Conservation (phyloP, 75 land plant species). For the Cupressus sempervirens region DNA sequence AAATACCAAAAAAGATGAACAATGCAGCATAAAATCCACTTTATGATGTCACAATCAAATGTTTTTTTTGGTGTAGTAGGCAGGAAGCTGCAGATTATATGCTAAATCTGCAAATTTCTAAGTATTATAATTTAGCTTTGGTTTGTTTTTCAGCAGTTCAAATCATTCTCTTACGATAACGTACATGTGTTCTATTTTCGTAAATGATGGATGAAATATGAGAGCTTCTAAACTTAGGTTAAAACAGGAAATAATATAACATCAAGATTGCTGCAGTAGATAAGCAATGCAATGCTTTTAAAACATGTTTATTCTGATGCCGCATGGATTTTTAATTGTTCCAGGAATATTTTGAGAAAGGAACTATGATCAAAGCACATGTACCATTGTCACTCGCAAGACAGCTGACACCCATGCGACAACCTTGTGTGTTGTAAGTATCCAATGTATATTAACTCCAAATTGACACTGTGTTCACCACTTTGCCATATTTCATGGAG, state of each 20-base stretch:
- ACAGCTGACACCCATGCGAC: conserved; percentile 66
- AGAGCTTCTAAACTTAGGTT: background rate
- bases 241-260: background rate
- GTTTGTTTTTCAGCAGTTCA: background rate
- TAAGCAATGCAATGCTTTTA: background rate
- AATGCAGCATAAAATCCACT: background rate
- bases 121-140: background rate
- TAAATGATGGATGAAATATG: background rate
- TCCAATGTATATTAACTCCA: background rate
- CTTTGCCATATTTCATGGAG: background rate
- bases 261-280: background rate
- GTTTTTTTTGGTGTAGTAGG: background rate
- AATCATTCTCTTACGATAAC: background rate
- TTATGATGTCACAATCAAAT: background rate
- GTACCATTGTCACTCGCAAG: conserved; percentile 80
- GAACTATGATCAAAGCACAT: conserved; percentile 72
- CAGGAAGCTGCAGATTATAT: background rate
- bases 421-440: conserved; percentile 23
- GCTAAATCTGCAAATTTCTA: background rate
- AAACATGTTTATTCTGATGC: background rate
- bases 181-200: background rate
- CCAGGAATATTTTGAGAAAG: conserved; percentile 75
- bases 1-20: background rate
- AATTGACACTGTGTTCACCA: background rate
- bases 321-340: conserved; percentile 2